Evolutionary conservation across 139 green algal genomes (phyloP).

Genomic region (Spirogloea muscicola): DNA sequence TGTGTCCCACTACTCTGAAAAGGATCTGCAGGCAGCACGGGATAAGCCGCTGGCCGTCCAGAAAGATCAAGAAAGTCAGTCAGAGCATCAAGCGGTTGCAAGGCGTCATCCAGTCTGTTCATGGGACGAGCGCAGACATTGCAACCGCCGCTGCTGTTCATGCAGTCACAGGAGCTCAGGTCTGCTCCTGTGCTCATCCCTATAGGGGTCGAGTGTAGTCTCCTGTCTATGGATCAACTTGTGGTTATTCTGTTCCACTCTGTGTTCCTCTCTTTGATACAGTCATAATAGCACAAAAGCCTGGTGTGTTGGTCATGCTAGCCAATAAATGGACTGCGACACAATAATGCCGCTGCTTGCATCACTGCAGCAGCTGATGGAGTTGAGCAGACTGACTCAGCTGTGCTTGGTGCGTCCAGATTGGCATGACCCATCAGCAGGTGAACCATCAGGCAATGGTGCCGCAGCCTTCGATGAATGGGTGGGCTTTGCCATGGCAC

Average conservation of each 20-base stretch:
- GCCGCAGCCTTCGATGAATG: neutral
- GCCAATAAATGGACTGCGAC: neutral
- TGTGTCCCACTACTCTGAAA: constrained; percentile 59
- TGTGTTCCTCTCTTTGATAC: neutral
- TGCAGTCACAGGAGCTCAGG: constrained; percentile 30
- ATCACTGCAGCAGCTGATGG: neutral
- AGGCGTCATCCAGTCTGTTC: constrained; percentile 42
- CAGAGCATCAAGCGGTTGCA: constrained; percentile 42
- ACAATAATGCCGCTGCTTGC: neutral
- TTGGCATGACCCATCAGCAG: neutral
- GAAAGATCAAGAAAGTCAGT: constrained; percentile 50
- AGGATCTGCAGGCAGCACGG: constrained; percentile 57
- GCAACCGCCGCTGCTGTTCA: constrained; percentile 25
- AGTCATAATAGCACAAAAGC: neutral
- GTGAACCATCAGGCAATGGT: neutral
- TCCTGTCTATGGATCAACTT: neutral
- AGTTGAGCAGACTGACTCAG: neutral
- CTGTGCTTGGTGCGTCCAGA: neutral
- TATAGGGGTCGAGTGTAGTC: neutral
- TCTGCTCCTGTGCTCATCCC: neutral
- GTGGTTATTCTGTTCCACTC: neutral
- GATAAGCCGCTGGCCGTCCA: constrained; percentile 54
- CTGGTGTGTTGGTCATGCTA: neutral
- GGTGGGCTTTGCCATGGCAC: neutral
- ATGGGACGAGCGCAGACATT: constrained; percentile 25